Conservation (phyloP, 2,329 filamentous ascomycete genomes). For the Colletotrichum brevisporum region DNA sequence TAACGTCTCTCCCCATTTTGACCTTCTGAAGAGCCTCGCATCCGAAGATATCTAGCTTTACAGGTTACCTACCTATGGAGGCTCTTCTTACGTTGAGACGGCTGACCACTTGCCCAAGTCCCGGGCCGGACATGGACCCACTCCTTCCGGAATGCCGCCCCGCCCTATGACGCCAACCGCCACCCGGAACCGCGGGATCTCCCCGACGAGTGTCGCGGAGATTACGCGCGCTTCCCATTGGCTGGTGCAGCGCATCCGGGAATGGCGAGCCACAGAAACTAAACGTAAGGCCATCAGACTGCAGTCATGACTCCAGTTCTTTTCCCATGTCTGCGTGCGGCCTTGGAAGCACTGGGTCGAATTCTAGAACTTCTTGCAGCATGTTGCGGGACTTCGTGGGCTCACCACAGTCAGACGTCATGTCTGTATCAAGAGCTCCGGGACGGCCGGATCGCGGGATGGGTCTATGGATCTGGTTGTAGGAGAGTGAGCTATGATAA, state of each 20-base stretch:
- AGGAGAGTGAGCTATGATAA: not conserved
- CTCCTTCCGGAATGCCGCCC: not conserved
- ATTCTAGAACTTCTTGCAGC: not conserved
- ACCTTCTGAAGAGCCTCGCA: no score
- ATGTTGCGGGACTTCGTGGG: not conserved
- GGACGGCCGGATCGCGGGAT: not conserved
- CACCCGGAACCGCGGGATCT: conserved; percentile 15
- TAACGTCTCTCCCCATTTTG: no score
- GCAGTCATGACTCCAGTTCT: conserved; percentile 5
- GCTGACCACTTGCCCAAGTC: not conserved
- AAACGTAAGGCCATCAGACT: conserved; percentile 20
- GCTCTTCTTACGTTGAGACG: not conserved
- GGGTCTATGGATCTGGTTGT: not conserved
- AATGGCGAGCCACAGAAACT: not conserved
- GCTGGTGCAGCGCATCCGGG: not conserved
- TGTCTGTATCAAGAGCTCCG: not conserved
- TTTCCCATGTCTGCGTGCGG: not conserved
- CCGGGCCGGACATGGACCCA: not conserved
- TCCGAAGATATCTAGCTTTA: not conserved
- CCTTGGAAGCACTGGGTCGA: not conserved
- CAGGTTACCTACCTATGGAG: not conserved
- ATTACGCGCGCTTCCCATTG: conserved; percentile 9
- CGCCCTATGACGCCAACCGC: conserved; percentile 26
- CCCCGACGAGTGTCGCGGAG: conserved; percentile 9
- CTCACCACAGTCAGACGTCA: conserved; percentile 9